A percentile compares a stretch with the other conserved stretches of the same genome.
Evolutionary conservation across 2,329 filamentous ascomycete genomes (phyloP).

Genomic region (Pseudogymnoascus sp.): DNA sequence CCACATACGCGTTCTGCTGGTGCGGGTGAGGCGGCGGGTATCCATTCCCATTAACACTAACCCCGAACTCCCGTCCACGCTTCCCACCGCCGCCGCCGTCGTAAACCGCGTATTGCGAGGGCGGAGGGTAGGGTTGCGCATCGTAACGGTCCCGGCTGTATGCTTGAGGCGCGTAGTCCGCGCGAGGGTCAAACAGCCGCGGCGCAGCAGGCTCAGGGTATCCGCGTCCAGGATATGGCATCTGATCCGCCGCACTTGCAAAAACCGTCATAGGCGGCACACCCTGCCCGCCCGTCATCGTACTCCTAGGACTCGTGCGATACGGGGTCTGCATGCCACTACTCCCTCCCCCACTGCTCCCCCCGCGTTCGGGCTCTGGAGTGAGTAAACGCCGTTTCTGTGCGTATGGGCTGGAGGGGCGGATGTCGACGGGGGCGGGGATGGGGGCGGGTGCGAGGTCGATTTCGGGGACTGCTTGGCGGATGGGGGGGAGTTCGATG

Average conservation of each 20-base stretch:
- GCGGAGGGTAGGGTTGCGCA: neutral
- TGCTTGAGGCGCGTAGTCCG: neutral
- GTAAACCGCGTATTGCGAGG: neutral
- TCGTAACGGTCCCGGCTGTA: neutral
- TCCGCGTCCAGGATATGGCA: neutral
- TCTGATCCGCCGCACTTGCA: neutral
- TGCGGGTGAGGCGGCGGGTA: neutral
- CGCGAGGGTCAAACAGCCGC: neutral
- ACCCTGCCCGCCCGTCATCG: neutral
- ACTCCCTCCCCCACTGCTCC: neutral
- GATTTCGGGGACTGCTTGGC: too few species aligned
- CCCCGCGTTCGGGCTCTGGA: neutral
- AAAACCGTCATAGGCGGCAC: neutral
- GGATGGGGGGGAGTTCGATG: too few species aligned
- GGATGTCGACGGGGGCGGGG: too few species aligned
- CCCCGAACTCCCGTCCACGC: neutral
- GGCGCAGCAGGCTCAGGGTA: neutral
- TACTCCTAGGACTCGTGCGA: neutral
- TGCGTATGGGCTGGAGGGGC: too few species aligned
- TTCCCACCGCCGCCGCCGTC: neutral
- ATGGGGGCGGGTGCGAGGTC: too few species aligned
- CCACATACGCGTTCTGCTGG: neutral
- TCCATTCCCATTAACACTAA: neutral
- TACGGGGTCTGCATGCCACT: neutral
- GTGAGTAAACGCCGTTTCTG: neutral